phyloP scores from a whole-genome alignment of 345 rosid genomes.

The Melaleuca quinquenervia region DNA sequence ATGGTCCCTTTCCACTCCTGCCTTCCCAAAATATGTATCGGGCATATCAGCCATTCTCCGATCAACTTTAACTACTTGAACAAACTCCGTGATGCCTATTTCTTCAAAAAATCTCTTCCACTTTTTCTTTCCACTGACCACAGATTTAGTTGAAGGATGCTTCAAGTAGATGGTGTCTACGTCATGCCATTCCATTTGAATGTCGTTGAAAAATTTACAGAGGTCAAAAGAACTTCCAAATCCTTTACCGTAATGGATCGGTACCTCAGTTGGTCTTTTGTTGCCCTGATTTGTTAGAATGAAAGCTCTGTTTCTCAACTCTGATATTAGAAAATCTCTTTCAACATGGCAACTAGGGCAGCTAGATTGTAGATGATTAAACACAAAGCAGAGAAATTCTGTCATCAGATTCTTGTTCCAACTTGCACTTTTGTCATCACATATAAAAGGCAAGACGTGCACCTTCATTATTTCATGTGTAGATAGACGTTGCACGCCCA shows the following conservation, averaged over 20 bases:
- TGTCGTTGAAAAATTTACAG: slow-evolving; percentile 32
- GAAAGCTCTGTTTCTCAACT: slow-evolving; percentile 53
- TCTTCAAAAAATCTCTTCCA: slow-evolving; percentile 82
- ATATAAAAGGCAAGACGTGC: slow-evolving; percentile 64
- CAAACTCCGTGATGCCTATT: slow-evolving; percentile 80
- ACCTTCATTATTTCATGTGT: slow-evolving; percentile 79
- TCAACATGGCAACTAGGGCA: slow-evolving; percentile 57
- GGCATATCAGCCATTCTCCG: slow-evolving; percentile 42
- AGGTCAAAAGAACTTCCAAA: slow-evolving; percentile 51
- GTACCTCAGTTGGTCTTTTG: slow-evolving; percentile 32
- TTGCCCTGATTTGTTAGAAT: slow-evolving; percentile 65
- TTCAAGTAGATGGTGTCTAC: slow-evolving; percentile 62
- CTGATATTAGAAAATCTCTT: slow-evolving; percentile 48
- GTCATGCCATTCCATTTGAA: slow-evolving; percentile 61
- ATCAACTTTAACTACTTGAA: slow-evolving; percentile 63
- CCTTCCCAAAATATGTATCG: slow-evolving; percentile 7
- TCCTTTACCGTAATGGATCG: slow-evolving; percentile 66
- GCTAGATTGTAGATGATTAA: slow-evolving; percentile 70
- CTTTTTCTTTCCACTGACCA: slow-evolving; percentile 29
- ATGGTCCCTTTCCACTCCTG: slow-evolving; percentile 13
- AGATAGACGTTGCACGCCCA: slow-evolving; percentile 74
- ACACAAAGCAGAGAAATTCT: slow-evolving; percentile 78
- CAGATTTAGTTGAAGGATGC: slow-evolving; percentile 45
- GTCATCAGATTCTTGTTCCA: slow-evolving; percentile 32
- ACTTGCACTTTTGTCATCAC: slow-evolving; percentile 15